Evolutionary conservation across 148 eudicot species (phyloP).

Genomic region (Pouteria glomerata): DNA sequence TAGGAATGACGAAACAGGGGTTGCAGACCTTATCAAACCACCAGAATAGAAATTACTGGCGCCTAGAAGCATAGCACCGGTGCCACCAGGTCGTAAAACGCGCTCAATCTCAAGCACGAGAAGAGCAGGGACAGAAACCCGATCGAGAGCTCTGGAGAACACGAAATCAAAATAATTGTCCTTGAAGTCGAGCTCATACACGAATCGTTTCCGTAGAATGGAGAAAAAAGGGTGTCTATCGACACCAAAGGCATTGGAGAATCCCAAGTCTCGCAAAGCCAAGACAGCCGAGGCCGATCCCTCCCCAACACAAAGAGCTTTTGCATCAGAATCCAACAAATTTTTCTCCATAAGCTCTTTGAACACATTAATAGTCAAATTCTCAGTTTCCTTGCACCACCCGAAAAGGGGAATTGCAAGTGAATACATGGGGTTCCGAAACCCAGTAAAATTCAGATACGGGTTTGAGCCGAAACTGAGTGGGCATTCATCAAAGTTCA

Average conservation of each 20-base stretch:
- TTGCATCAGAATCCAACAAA: conserved; percentile 45
- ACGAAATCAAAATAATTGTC: conserved; percentile 60
- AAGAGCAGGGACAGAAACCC: conserved; percentile 69
- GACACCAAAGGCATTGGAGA: conserved; percentile 41
- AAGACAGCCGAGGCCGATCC: conserved; percentile 39
- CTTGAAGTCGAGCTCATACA: conserved; percentile 51
- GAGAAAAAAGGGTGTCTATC: conserved; percentile 59
- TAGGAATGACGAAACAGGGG: conserved; percentile 57
- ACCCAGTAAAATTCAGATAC: conserved; percentile 15
- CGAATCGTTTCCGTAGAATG: conserved; percentile 44
- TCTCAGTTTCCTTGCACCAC: conserved; percentile 30
- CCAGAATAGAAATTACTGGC: conserved; percentile 32
- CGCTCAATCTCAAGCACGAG: conserved; percentile 80
- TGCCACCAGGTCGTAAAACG: conserved; percentile 65
- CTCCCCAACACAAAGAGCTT: conserved; percentile 68
- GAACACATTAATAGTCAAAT: conserved; percentile 50
- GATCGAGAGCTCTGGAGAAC: conserved; percentile 58
- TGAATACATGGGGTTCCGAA: conserved; percentile 28
- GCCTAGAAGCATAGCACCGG: conserved; percentile 63
- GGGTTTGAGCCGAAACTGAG: conserved; percentile 27
- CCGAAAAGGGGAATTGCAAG: conserved; percentile 24
- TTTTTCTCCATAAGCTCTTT: conserved; percentile 55
- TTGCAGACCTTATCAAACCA: conserved; percentile 53
- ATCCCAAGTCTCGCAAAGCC: conserved; percentile 51
- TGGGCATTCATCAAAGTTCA: conserved; percentile 34